Evolutionary conservation across 2,329 filamentous ascomycete species (phyloP), one percentile per base, ranked within the genome.

Genomic region (Neodidymelliopsis sp.): DNA sequence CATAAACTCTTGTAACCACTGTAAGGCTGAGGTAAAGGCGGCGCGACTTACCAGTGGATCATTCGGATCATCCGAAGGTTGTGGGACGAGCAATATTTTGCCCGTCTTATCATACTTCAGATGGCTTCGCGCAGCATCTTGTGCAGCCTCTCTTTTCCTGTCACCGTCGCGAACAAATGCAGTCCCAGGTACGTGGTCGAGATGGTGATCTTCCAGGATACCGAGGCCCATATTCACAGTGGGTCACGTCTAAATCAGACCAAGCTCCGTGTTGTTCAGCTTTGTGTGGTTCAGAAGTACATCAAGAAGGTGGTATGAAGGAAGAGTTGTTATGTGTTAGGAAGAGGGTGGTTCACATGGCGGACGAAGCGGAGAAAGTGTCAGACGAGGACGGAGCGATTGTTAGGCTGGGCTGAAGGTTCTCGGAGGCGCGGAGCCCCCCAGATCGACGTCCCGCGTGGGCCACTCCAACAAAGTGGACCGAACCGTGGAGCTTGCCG

Each of bases 21-120:
- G 16, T 24, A 47, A 42, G 37, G 46, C 38, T 38, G 34, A 16
- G 42, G 22, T 25, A 7, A 12, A 29, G 27, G 4, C n/a, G 15
- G 62, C 51, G 12, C 22, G n/a, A 53, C 57, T 41, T 80, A 86
- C 84, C 59, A 96, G 79, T 22, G 91, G 92, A 73, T 97, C 92
- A 70, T 95, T 93, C 4, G 90, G 90, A 70, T 96, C 90, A 72
- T 96, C 88, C 54, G 87, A 92, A 2, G 93, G 93, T 67, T 97
- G 93, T 4, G 93, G 93, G 4, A 95, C 88, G 23, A 97, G 83
- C 60, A 97, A 89, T 62, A 93, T 88, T 13, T 79, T 77, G 24
- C 89, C 87, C 54, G 79, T 86, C 41, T 73, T 81, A 72, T 92
- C 89, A 71, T 85, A 89, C 73, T 94, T 95, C 60, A 94, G 74